These are phyloP conservation scores for Hygrocybe coccinea DNA, from an alignment of 768 basidiomycete species.

Conservation along the genomic window DNA sequence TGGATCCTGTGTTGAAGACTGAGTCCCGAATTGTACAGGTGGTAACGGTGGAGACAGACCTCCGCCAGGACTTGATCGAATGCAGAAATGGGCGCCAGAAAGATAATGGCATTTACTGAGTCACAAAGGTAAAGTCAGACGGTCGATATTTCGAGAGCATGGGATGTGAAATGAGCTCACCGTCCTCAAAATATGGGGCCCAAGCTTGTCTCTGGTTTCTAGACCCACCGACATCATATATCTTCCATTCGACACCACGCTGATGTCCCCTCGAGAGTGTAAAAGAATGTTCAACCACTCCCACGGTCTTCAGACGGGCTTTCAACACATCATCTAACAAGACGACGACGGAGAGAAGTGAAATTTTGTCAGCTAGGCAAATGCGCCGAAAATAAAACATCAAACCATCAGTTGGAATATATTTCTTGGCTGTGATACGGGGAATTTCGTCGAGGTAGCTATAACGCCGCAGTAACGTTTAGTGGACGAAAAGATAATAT, in stretches of 20 bases:
- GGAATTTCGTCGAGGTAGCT: slow-evolving; percentile 80
- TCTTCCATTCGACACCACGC: slow-evolving; percentile 66
- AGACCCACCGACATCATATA: slow-evolving; percentile 83
- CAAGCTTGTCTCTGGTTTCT: slow-evolving; percentile 79
- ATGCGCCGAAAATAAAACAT: slow-evolving; percentile 12
- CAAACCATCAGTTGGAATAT: slow-evolving; percentile 72
- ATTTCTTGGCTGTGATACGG: slow-evolving; percentile 75
- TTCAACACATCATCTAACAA: slow-evolving; percentile 67
- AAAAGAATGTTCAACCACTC: slow-evolving; percentile 76
- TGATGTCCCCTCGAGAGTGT: slow-evolving; percentile 53
- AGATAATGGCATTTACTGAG: slow-evolving; percentile 81
- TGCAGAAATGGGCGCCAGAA: slow-evolving; percentile 81
- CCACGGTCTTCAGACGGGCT: slow-evolving; percentile 77
- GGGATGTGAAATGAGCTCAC: slow-evolving; percentile 35
- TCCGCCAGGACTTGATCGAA: slow-evolving; percentile 82
- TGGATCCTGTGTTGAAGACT: slow-evolving; percentile 47
- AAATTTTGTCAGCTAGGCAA: slow-evolving; percentile 11
- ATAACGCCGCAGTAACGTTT: slow-evolving; percentile 1
- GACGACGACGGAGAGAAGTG: not conserved
- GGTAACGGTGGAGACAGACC: slow-evolving; percentile 35
- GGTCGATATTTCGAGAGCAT: not conserved
- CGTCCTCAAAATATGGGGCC: slow-evolving; percentile 86
- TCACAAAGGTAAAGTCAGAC: slow-evolving; percentile 5
- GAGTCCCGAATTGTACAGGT: slow-evolving; percentile 10
- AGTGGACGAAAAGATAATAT: slow-evolving; percentile 7